Percentiles rank a stretch among this genome's conserved stretches.
These are phyloP conservation scores for Speleostelium caveatum DNA, from an alignment of 78 protist genomes.

Conservation along the genomic window DNA sequence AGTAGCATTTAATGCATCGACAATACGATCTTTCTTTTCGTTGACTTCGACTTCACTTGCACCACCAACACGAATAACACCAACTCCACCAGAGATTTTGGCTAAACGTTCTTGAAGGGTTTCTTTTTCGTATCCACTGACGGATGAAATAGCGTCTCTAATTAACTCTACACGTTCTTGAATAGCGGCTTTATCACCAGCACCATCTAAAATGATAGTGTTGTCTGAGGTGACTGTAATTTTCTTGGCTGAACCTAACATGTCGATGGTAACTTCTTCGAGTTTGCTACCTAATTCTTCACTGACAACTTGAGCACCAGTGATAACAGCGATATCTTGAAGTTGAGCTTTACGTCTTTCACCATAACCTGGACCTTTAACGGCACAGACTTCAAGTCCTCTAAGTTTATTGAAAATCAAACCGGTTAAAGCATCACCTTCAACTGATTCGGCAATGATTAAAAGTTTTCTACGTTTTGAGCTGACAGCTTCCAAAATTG, in stretches of 20 bases:
- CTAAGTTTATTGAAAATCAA: conserved; percentile 95
- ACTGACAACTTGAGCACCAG: conserved; percentile 93
- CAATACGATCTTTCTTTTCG: conserved; percentile 99
- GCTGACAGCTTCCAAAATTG: conserved; percentile 91
- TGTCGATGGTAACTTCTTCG: conserved; percentile 69
- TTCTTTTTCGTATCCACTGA: conserved; percentile 92
- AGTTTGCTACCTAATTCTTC: conserved; percentile 81
- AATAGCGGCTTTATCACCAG: conserved; percentile 90
- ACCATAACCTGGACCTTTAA: conserved; percentile 99
- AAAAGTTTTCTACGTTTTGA: conserved; percentile 86
- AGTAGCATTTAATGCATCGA: conserved; percentile 99
- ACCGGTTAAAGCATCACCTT: conserved; percentile 95
- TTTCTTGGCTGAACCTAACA: conserved; percentile 94
- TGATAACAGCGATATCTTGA: conserved; percentile 98
- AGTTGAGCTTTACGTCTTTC: conserved; percentile 95
- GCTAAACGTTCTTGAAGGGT: conserved; percentile 98
- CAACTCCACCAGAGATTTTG: conserved; percentile 98
- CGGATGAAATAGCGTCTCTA: conserved; percentile 87
- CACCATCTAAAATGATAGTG: conserved; percentile 97
- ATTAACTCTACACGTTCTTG: conserved; percentile 93
- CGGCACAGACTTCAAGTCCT: conserved; percentile 94
- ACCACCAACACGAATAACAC: conserved; percentile 99
- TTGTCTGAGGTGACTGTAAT: conserved; percentile 92
- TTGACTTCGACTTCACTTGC: conserved; percentile 98
- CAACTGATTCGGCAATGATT: conserved; percentile 97